A percentile compares a stretch with the other conserved stretches of the same genome.
Conservation (phyloP, 208 protist species). For the Balamuthia mandrillaris region DNA sequence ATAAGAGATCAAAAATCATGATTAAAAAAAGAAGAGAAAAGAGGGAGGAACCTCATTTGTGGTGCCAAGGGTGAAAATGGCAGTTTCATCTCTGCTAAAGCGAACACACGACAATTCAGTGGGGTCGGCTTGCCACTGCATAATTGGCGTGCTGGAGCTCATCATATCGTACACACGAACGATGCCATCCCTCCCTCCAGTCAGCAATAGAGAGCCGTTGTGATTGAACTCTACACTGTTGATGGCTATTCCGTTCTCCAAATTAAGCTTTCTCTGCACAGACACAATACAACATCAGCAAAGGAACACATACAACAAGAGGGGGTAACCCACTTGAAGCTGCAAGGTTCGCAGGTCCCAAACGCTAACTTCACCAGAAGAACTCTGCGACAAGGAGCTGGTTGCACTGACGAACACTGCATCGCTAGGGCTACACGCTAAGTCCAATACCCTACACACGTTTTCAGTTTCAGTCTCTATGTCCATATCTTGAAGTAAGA, state of each 20-base stretch:
- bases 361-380: no score
- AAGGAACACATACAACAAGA: background rate
- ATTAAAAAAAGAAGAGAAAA: background rate
- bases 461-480: background rate
- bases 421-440: conserved; percentile 9
- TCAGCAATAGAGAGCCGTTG: background rate
- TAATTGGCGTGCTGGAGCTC: background rate
- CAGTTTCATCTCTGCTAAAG: conserved; percentile 9
- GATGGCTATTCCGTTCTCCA: background rate
- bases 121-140: conserved; percentile 3
- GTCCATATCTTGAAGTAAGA: background rate
- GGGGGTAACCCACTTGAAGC: background rate
- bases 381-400: no score
- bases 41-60: background rate
- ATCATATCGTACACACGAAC: conserved; percentile 28
- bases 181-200: background rate
- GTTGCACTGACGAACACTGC: background rate
- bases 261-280: background rate
- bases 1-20: background rate
- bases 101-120: background rate
- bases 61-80: background rate
- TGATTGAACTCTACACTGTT: conserved; percentile 3
- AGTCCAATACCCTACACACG: background rate
- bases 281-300: background rate
- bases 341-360: background rate